A percentile compares a stretch with the other conserved stretches of the same genome.
Evolutionary conservation across 306 rosid genomes (phyloP).

Genomic region (Trichosanthes truncata): DNA sequence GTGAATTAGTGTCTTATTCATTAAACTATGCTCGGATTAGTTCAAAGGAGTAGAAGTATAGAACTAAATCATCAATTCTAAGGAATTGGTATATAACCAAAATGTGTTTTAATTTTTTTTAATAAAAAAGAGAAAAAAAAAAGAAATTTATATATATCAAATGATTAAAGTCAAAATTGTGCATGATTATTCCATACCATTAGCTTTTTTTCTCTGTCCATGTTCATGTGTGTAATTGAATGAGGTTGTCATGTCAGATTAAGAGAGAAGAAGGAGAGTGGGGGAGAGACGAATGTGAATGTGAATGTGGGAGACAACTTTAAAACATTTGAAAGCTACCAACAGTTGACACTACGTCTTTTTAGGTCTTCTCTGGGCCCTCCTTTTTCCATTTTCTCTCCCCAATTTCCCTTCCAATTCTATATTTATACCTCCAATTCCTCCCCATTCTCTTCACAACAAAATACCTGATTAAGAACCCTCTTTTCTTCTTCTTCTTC

Average conservation of each 20-base stretch:
- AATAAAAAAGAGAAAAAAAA: too few species aligned
- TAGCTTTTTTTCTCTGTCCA: not conserved
- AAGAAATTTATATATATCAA: not conserved
- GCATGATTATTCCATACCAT: not conserved
- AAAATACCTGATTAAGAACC: not conserved
- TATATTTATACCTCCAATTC: conserved; percentile 6
- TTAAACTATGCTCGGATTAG: too few species aligned
- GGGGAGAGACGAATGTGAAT: conserved; percentile 13
- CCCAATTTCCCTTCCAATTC: not conserved
- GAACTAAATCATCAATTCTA: too few species aligned
- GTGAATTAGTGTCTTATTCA: too few species aligned
- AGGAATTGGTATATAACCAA: too few species aligned
- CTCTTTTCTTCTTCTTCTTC: not conserved
- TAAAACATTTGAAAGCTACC: conserved; percentile 46
- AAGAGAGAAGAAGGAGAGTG: not conserved
- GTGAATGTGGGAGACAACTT: conserved; percentile 60
- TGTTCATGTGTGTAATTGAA: not conserved
- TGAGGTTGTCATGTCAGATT: not conserved
- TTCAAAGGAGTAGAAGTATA: too few species aligned
- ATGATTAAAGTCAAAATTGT: conserved; percentile 1
- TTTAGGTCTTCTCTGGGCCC: conserved; percentile 31
- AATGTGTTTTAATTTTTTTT: too few species aligned
- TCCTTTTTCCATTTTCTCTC: not conserved
- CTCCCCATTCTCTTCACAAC: conserved; percentile 27
- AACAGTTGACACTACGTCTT: conserved; percentile 65